phyloP scores from a whole-genome alignment of 805 yeast species.

The Hemisphaericaspora nanyangensis region DNA sequence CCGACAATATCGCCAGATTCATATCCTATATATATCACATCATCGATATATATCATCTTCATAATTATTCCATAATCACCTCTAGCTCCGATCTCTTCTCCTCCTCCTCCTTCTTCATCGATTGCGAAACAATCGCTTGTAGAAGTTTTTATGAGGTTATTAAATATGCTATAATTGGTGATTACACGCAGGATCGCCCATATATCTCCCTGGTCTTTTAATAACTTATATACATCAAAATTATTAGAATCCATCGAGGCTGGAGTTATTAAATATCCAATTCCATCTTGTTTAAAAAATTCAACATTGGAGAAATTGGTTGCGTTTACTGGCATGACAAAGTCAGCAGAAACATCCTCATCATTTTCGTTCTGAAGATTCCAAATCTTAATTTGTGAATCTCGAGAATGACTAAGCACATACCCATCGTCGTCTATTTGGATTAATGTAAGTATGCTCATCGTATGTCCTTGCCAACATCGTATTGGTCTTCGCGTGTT shows the following conservation, averaged over 20 bases:
- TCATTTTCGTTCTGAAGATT: slow-evolving; percentile 11
- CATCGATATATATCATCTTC: slow-evolving; percentile 43
- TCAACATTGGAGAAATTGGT: slow-evolving; percentile 66
- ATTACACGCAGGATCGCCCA: slow-evolving; percentile 24
- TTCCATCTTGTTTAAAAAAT: background rate
- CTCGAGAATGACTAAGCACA: slow-evolving; percentile 64
- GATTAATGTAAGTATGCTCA: slow-evolving; percentile 46
- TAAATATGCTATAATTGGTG: slow-evolving; percentile 27
- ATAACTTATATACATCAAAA: slow-evolving; percentile 56
- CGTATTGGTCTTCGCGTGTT: slow-evolving; percentile 50
- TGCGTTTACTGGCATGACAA: slow-evolving; percentile 65
- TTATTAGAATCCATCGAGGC: slow-evolving; percentile 60
- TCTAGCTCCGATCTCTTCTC: slow-evolving; percentile 21
- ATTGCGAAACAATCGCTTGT: too few species aligned
- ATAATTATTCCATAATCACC: slow-evolving; percentile 62
- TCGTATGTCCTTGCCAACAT: slow-evolving; percentile 58
- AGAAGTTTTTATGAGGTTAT: slow-evolving; percentile 10
- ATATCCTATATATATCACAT: slow-evolving; percentile 51
- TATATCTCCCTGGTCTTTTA: slow-evolving; percentile 13
- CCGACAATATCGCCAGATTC: slow-evolving; percentile 63
- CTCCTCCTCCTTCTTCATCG: too few species aligned
- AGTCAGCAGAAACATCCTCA: slow-evolving; percentile 4
- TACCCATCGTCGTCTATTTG: slow-evolving; percentile 13
- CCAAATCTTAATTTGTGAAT: slow-evolving; percentile 53
- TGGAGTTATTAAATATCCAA: slow-evolving; percentile 53